Conservation (phyloP, 1,284 basidiomycete species). For the Rhodotorula sp. region DNA sequence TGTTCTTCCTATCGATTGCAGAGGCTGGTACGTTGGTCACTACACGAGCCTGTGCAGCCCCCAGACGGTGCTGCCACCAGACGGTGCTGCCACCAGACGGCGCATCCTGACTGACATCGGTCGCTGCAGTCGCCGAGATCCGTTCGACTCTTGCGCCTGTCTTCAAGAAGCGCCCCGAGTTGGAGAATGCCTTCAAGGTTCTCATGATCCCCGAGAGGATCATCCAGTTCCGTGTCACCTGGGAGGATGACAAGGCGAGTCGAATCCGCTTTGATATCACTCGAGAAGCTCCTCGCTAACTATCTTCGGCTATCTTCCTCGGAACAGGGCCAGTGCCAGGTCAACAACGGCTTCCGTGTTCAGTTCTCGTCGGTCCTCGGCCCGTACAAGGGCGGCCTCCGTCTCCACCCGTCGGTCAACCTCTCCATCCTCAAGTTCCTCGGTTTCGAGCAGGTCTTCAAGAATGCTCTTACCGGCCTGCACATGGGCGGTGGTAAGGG, state of each 20-base stretch:
- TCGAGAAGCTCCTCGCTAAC: neutral
- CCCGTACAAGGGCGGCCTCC: constrained; percentile 78
- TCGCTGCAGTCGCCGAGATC: constrained; percentile 48
- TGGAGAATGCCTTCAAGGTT: constrained; percentile 64
- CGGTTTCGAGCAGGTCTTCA: constrained; percentile 78
- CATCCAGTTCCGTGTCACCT: constrained; percentile 68
- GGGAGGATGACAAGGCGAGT: constrained; percentile 64
- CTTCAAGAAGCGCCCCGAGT: constrained; percentile 66
- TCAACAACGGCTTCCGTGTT: constrained; percentile 74
- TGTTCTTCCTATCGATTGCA: neutral
- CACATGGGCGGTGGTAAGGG: constrained; percentile 67
- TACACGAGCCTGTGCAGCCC: neutral
- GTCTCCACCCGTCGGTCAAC: constrained; percentile 77
- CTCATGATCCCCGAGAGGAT: constrained; percentile 68
- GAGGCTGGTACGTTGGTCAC: neutral
- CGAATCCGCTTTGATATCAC: neutral
- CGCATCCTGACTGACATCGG: neutral
- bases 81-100: no score
- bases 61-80: no score
- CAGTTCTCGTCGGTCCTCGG: constrained; percentile 79
- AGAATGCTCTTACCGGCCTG: constrained; percentile 76
- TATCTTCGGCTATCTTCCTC: neutral
- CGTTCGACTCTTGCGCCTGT: constrained; percentile 64
- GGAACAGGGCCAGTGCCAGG: constrained; percentile 59
- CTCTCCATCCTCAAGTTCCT: constrained; percentile 82